These are phyloP conservation scores for Syncephalis plumigaleata DNA, from an alignment of 371 early-diverging fungal genomes.

Conservation along the genomic window DNA sequence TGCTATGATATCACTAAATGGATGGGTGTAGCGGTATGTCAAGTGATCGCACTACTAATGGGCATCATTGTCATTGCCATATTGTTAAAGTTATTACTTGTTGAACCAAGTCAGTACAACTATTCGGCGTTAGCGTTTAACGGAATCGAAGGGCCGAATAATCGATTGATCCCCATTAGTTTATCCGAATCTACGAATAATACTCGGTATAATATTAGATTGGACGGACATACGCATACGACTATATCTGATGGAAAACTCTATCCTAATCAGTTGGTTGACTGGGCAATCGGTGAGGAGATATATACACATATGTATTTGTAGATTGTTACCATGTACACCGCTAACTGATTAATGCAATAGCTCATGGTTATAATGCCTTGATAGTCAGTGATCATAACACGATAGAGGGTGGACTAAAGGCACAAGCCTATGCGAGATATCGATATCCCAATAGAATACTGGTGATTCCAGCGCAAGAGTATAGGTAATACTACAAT, in stretches of 20 bases:
- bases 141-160: too few species aligned
- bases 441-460: slow-evolving; percentile 30
- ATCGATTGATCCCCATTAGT: too few species aligned
- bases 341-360: too few species aligned
- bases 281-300: slow-evolving; percentile 38
- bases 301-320: background rate
- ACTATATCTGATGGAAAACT: slow-evolving; percentile 47
- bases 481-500: slow-evolving; percentile 25
- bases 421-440: slow-evolving; percentile 35
- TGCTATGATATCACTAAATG: too few species aligned
- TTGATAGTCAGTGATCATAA: slow-evolving; percentile 61
- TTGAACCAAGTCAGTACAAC: too few species aligned
- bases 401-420: slow-evolving; percentile 42
- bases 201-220: slow-evolving; percentile 26
- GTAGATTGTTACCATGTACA: background rate
- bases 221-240: slow-evolving; percentile 57
- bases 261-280: slow-evolving; percentile 34
- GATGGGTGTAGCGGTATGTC: too few species aligned
- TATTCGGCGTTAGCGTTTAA: too few species aligned
- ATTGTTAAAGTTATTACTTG: too few species aligned
- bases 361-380: slow-evolving; percentile 61
- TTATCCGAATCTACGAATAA: slow-evolving; percentile 11
- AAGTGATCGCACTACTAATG: too few species aligned
- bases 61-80: too few species aligned
- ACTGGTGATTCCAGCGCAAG: slow-evolving; percentile 53